A percentile compares a stretch with the other conserved stretches of the same genome.
These are phyloP conservation scores for Amorphotheca resinae DNA, from an alignment of 495 filamentous ascomycete species.

Conservation along the genomic window DNA sequence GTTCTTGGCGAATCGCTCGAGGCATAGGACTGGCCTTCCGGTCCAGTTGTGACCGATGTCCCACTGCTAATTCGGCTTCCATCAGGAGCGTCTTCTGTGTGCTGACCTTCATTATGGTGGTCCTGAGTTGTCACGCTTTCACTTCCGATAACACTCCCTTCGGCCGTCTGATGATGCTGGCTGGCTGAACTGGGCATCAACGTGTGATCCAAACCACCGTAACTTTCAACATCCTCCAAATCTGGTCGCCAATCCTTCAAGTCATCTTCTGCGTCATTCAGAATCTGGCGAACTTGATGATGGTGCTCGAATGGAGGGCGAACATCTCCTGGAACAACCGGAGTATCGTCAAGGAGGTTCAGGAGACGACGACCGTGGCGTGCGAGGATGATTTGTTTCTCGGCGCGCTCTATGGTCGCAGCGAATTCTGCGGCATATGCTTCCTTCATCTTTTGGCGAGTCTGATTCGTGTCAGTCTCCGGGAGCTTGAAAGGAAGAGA, in stretches of 20 bases:
- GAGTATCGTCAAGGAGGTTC: conserved; percentile 80
- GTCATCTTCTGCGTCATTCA: conserved; percentile 90
- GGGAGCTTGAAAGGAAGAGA: background rate
- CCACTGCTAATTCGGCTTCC: conserved; percentile 17
- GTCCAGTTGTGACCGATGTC: conserved; percentile 13
- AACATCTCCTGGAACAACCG: conserved; percentile 76
- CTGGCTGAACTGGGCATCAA: conserved; percentile 13
- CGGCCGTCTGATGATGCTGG: conserved; percentile 4
- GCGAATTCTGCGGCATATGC: conserved; percentile 79
- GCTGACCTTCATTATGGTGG: too few relatives aligned
- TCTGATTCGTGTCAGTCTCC: conserved; percentile 33
- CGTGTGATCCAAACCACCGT: background rate
- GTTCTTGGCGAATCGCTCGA: conserved; percentile 8
- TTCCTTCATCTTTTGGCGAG: conserved; percentile 85
- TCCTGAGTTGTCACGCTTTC: conserved; percentile 2
- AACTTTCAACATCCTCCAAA: conserved; percentile 15
- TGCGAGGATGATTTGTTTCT: conserved; percentile 91
- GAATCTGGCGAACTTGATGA: conserved; percentile 57
- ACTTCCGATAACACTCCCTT: conserved; percentile 2
- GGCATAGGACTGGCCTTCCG: conserved; percentile 1
- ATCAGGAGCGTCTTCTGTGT: conserved; percentile 1
- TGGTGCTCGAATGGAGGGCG: conserved; percentile 51
- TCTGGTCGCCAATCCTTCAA: conserved; percentile 53
- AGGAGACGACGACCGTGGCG: conserved; percentile 76
- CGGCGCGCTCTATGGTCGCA: conserved; percentile 83